A percentile compares a stretch with the other conserved stretches of the same genome.
Evolutionary conservation across 345 rosid genomes (phyloP).

Genomic region (Populus pruinosa): DNA sequence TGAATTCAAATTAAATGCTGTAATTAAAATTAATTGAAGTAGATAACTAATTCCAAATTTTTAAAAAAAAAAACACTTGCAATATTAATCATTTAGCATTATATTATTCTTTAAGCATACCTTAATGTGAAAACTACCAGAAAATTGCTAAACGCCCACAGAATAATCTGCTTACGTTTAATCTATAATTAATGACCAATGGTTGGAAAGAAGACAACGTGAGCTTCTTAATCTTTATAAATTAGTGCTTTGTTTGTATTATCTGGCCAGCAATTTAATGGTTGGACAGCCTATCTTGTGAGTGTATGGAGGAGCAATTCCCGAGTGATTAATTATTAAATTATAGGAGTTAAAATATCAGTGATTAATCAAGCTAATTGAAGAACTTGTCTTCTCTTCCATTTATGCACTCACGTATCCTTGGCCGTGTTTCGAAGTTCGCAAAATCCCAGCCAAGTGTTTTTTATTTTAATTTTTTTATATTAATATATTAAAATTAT

Average conservation of each 20-base stretch:
- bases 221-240: background rate
- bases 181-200: background rate
- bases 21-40: too few relatives aligned
- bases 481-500: too few relatives aligned
- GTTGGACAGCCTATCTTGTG: background rate
- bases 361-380: slow-evolving; percentile 11
- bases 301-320: slow-evolving; percentile 18
- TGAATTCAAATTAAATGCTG: too few relatives aligned
- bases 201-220: background rate
- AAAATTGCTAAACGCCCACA: too few relatives aligned
- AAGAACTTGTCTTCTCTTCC: background rate
- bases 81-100: too few relatives aligned
- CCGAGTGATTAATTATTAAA: slow-evolving; percentile 7
- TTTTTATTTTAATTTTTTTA: too few relatives aligned
- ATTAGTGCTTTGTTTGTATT: background rate
- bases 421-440: slow-evolving; percentile 8
- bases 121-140: too few relatives aligned
- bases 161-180: too few relatives aligned
- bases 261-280: background rate
- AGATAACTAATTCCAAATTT: too few relatives aligned
- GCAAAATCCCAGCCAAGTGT: background rate
- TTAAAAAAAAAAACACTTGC: too few relatives aligned
- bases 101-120: too few relatives aligned
- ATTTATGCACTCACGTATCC: slow-evolving; percentile 1
- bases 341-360: background rate